These are phyloP conservation scores for Aspergillus quadricinctus DNA, from an alignment of 2,329 filamentous ascomycete species.

Conservation along the genomic window DNA sequence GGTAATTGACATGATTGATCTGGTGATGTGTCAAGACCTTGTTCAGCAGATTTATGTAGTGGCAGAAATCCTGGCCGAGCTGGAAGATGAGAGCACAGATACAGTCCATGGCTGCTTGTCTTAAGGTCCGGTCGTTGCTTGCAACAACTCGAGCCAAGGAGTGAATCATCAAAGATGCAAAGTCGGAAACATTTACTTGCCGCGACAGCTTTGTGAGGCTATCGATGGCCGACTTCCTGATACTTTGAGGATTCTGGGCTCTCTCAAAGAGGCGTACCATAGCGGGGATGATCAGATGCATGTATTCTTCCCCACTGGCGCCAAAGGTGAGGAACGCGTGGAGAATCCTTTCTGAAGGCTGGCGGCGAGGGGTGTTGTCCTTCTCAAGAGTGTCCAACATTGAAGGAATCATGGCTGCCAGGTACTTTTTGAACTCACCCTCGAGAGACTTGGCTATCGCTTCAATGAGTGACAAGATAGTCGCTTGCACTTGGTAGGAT, in stretches of 20 bases:
- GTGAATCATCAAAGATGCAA: constrained; percentile 93
- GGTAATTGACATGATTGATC: constrained; percentile 86
- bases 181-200: constrained; percentile 96
- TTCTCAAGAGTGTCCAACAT: constrained; percentile 94
- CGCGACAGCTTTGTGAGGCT: constrained; percentile 90
- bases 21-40: constrained; percentile 75
- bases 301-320: constrained; percentile 93
- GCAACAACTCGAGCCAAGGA: constrained; percentile 79
- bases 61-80: constrained; percentile 88
- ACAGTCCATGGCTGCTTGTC: constrained; percentile 83
- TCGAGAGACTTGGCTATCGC: constrained; percentile 90
- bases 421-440: constrained; percentile 95
- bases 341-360: constrained; percentile 81
- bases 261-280: constrained; percentile 94
- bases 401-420: constrained; percentile 80
- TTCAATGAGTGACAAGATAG: constrained; percentile 87
- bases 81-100: constrained; percentile 94
- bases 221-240: constrained; percentile 87
- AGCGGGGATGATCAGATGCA: constrained; percentile 96
- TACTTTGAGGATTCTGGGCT: constrained; percentile 69
- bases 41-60: constrained; percentile 90
- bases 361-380: constrained; percentile 69
- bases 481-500: constrained; percentile 76
- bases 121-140: constrained; percentile 66
- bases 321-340: constrained; percentile 96